Evolutionary conservation across 495 filamentous ascomycete species (phyloP).

Genomic region (Trichoderma reesei): DNA sequence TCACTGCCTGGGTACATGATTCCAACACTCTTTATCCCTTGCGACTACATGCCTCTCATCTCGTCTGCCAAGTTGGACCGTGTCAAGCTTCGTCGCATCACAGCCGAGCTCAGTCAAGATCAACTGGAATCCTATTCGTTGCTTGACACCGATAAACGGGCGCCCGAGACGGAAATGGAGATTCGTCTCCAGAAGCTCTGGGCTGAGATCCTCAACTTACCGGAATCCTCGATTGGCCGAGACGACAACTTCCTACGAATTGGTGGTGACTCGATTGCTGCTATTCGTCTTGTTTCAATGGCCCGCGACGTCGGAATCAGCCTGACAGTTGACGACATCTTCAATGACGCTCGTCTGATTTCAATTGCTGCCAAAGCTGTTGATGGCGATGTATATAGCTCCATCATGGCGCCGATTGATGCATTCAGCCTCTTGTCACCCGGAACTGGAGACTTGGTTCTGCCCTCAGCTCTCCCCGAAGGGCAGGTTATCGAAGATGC

Average conservation of each 20-base stretch:
- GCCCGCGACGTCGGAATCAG: not conserved
- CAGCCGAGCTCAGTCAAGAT: not conserved
- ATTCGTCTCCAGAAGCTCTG: constrained; percentile 18
- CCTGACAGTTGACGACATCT: not conserved
- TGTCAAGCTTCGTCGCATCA: not conserved
- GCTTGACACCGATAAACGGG: not conserved
- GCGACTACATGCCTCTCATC: constrained; percentile 1
- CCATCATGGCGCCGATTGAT: not conserved
- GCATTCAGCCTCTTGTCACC: not conserved
- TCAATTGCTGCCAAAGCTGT: not conserved
- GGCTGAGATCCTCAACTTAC: constrained; percentile 15
- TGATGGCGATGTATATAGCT: not conserved
- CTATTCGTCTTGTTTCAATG: not conserved
- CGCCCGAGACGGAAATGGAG: constrained; percentile 12
- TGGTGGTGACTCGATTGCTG: constrained; percentile 19
- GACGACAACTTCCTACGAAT: constrained; percentile 33
- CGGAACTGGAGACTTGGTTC: not conserved
- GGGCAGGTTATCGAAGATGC: constrained; percentile 1
- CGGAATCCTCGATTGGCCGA: constrained; percentile 10
- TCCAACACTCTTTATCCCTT: constrained; percentile 1
- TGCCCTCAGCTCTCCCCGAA: not conserved
- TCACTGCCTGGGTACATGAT: constrained; percentile 1
- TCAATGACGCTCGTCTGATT: not conserved
- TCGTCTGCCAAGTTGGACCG: constrained; percentile 7
- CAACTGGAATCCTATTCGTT: not conserved